phyloP scores from a whole-genome alignment of 495 filamentous ascomycete species.

The Penicillium verhagenii region DNA sequence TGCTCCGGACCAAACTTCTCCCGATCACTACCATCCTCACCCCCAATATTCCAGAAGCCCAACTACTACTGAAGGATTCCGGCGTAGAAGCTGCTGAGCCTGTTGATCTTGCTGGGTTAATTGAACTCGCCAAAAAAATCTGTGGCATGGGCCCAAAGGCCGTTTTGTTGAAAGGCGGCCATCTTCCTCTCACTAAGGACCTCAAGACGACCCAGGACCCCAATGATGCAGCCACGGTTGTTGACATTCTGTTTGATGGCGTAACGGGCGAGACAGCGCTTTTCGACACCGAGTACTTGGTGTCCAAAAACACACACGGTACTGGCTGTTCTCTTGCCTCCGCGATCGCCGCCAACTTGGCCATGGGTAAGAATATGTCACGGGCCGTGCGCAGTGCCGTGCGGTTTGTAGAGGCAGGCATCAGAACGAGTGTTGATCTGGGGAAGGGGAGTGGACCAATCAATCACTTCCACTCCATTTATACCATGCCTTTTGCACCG shows the following conservation, averaged over 20 bases:
- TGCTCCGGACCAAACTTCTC: constrained; percentile 65
- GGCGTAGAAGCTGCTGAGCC: constrained; percentile 50
- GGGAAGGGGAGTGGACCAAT: constrained; percentile 86
- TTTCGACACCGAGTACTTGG: constrained; percentile 66
- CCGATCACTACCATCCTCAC: constrained; percentile 78
- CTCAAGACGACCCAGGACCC: constrained; percentile 48
- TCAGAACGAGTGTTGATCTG: constrained; percentile 68
- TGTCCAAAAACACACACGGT: constrained; percentile 83
- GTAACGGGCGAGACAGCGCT: constrained; percentile 40
- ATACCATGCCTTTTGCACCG: constrained; percentile 78
- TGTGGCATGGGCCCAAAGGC: constrained; percentile 68
- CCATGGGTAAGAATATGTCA: constrained; percentile 59
- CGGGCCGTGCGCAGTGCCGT: constrained; percentile 69
- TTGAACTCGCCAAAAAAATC: constrained; percentile 64
- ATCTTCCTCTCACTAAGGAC: constrained; percentile 72
- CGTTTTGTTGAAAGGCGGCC: constrained; percentile 89
- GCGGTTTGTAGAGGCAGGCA: constrained; percentile 80
- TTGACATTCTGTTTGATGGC: constrained; percentile 73
- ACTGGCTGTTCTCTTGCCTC: constrained; percentile 95
- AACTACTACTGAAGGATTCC: constrained; percentile 63
- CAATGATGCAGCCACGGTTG: constrained; percentile 60
- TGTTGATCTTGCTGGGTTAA: constrained; percentile 57
- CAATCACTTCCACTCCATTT: constrained; percentile 89
- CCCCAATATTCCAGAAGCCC: constrained; percentile 89
- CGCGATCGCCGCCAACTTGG: constrained; percentile 85